Percentiles rank a stretch among this genome's conserved stretches.
phyloP scores from a whole-genome alignment of 2,329 filamentous ascomycete genomes.

The Elsinoe arachidis region DNA sequence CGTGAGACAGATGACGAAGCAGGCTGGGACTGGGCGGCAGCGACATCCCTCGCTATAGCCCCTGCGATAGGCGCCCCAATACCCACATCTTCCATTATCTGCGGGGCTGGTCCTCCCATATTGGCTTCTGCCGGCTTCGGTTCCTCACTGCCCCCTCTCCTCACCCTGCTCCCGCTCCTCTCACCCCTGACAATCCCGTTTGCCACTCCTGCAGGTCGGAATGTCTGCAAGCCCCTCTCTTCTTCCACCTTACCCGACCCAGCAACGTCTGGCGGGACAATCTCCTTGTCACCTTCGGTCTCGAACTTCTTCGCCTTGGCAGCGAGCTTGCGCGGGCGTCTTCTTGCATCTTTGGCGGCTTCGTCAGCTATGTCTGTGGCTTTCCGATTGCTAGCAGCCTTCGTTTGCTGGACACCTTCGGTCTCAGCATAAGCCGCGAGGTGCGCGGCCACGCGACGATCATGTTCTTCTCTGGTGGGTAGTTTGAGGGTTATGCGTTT shows the following conservation, averaged over 20 bases:
- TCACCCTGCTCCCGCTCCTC: neutral
- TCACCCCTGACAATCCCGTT: neutral
- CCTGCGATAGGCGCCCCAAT: neutral
- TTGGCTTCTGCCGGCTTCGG: neutral
- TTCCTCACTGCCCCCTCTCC: neutral
- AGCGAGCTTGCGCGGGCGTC: conserved; percentile 14
- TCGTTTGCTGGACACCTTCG: conserved; percentile 24
- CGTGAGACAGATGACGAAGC: neutral
- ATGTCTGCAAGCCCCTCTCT: neutral
- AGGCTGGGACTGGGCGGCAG: neutral
- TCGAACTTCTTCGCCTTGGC: conserved; percentile 14
- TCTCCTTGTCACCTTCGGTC: neutral
- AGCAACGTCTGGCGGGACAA: neutral
- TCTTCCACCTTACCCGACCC: neutral
- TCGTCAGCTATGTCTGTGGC: conserved; percentile 25
- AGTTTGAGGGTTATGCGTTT: conserved; percentile 53
- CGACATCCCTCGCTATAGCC: neutral
- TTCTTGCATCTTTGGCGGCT: conserved; percentile 28
- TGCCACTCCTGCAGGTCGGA: conserved; percentile 1
- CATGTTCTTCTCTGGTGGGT: conserved; percentile 49
- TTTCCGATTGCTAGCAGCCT: conserved; percentile 34
- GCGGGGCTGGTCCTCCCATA: neutral
- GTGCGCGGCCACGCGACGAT: conserved; percentile 31
- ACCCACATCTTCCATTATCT: neutral
- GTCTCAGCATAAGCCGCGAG: conserved; percentile 37